Evolutionary conservation across 2,329 filamentous ascomycete species (phyloP), one percentile per base, ranked within the genome.

Genomic region (Ophiostoma sp.): DNA sequence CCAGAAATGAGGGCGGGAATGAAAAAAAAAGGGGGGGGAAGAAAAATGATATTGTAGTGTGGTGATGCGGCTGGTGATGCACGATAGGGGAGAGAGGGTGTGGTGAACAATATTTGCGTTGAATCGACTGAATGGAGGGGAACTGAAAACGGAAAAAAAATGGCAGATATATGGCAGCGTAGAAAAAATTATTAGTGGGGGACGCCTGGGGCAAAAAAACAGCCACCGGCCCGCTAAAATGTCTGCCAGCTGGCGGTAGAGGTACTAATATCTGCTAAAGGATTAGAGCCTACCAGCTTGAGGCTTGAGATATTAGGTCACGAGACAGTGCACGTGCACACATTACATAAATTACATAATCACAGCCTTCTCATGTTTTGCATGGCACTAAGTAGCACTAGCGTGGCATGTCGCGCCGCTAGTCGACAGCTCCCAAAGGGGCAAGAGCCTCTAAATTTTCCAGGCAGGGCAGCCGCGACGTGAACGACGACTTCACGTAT

Each of bases 141-240:
- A 48, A 69, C 68, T 68, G 69, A 69, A 70, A 69, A 69, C 67
- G 69, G 69, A 68, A 72, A 71, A 71, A 72, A 70, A 70, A 70
- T 67, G 66, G 44, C 15, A 41, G 39, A 13, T 41, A 20, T 48
- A 62, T 57, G 44, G 66, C 39, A 27, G 36, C 65, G 39, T 44
- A 41, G 60, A 72, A 72, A 72, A 72, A 71, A 70, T 71, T 41
- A 68, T 71, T 71, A 72, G 71, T 71, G 71, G 69, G 71, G 71
- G 31, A 39, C 69, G 41, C 68, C 67, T 39, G 69, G 62, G 71
- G 71, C 69, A 66, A 36, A 44, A 64, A 39, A 41, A 57, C 8
- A 57, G 48, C 17, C 15, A 65, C 20, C 62, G 41, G 65, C 11
- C 65, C 65, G 65, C n/a, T 31, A 31, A 41, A 23, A 15, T 2